Evolutionary conservation across 768 basidiomycete species (phyloP).

Genomic region (Leccinum rimulosum): DNA sequence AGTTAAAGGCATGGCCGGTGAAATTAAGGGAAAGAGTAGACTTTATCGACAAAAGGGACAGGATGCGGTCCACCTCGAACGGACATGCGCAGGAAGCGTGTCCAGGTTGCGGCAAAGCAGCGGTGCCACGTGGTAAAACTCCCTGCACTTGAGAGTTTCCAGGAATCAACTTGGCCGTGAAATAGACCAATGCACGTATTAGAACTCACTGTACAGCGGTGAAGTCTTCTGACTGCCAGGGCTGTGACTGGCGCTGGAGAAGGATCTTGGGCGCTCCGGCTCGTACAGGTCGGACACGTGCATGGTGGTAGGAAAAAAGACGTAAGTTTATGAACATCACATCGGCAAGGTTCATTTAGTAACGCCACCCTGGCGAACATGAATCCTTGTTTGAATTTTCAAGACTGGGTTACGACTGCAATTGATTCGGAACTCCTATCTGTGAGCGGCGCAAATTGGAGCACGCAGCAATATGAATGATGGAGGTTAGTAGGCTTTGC

Average conservation of each 20-base stretch:
- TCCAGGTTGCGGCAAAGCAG: not conserved
- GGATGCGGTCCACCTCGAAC: conserved; percentile 18
- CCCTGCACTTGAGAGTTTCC: not conserved
- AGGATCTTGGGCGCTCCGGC: not conserved
- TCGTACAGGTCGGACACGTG: conserved; percentile 15
- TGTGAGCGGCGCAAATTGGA: conserved; percentile 3
- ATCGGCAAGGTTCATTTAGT: not conserved
- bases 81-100: conserved; percentile 29
- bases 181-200: not conserved
- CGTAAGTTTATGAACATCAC: not conserved
- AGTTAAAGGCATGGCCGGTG: conserved; percentile 15
- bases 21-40: conserved; percentile 25
- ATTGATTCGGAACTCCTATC: conserved; percentile 6
- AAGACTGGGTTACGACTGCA: too few relatives aligned
- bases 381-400: not conserved
- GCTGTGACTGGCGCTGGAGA: not conserved
- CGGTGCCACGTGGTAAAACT: conserved; percentile 13
- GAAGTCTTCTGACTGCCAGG: not conserved
- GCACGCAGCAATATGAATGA: conserved; percentile 1
- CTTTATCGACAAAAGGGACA: conserved; percentile 12
- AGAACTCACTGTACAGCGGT: not conserved
- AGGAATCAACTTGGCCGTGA: not conserved
- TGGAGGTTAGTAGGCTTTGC: conserved; percentile 7
- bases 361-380: not conserved
- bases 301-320: conserved; percentile 13